Evolutionary conservation across 1,139 yeast species (phyloP), one percentile per base, ranked within the genome.

Genomic region (Lodderomyces elongisporus): DNA sequence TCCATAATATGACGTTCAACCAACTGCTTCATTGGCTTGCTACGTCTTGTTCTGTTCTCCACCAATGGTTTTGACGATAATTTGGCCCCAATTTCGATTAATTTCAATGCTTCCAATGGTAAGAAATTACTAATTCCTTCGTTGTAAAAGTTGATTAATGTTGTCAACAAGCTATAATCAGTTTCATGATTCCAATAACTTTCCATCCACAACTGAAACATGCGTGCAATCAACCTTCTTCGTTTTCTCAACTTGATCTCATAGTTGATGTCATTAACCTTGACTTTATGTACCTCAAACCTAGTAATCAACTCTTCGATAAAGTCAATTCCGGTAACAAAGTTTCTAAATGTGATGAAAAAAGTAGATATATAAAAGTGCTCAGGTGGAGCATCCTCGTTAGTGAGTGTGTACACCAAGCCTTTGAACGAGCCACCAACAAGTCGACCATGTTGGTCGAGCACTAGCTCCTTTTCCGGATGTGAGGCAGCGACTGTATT

Each of bases 181-280:
- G 62, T 48, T 22, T 72, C 68, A 36, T 69, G 74, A 45, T 77
- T 74, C 96, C 96, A 89, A 52, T 82, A 87, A 34, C 91, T 80
- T 55, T 85, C 94, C 56, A 88, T 60, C 97, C 97, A 89, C 32
- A 78, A 62, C 49, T 77, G 83, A 48, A 87, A 77, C 56, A 83
- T 66, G 45, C 73, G 76, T 43, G 80, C 77, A 27, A 85, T 77
- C 35, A 81, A 60, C 40, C 78, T 73, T 48, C 94, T 66, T 51
- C 94, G 69, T 44, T 71, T 77, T 47, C 79, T 77, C 33, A 81
- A 48, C 38, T 70, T 66, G 14, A 77, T 62, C 42, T 76, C 75
- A 9, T 70, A 58, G 41, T 66, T 70, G 13, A 62, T 56, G 25
- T 71, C 75, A 4, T 17, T 20, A 14, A 25, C 24, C 14, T 53